Evolutionary conservation across 2,329 filamentous ascomycete species (phyloP).

Genomic region (Pseudogymnoascus sp.): DNA sequence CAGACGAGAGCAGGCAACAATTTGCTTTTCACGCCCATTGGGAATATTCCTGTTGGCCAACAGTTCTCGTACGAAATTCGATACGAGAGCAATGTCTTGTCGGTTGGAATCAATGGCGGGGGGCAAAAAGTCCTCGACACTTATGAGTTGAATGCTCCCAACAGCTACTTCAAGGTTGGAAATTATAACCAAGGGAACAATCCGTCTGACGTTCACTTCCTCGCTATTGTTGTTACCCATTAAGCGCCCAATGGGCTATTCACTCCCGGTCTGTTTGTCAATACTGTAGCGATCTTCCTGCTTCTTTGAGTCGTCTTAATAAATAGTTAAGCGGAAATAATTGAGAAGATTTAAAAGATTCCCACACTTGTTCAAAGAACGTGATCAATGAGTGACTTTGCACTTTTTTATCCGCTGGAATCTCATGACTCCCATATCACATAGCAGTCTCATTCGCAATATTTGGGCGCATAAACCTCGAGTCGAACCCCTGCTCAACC

Average conservation of each 20-base stretch:
- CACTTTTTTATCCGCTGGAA: neutral
- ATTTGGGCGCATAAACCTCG: neutral
- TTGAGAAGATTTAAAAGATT: neutral
- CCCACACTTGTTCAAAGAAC: neutral
- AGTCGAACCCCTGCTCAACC: neutral
- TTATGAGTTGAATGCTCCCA: slow-evolving; percentile 25
- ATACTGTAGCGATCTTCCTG: neutral
- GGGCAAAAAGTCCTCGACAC: slow-evolving; percentile 24
- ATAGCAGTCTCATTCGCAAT: neutral
- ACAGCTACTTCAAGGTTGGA: slow-evolving; percentile 34
- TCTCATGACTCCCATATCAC: neutral
- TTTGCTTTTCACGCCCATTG: slow-evolving; percentile 28
- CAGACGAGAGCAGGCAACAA: slow-evolving; percentile 28
- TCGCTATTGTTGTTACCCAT: slow-evolving; percentile 8
- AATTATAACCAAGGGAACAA: slow-evolving; percentile 32
- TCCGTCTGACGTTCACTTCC: slow-evolving; percentile 21
- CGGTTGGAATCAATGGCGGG: slow-evolving; percentile 27
- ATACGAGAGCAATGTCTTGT: slow-evolving; percentile 31
- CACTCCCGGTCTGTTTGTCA: neutral
- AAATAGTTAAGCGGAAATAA: neutral
- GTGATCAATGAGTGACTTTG: neutral
- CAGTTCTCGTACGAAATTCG: slow-evolving; percentile 33
- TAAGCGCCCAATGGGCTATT: neutral
- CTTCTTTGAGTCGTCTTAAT: neutral
- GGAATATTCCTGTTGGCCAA: slow-evolving; percentile 27